Evolutionary conservation across 768 basidiomycete genomes (phyloP).

Genomic region (Royoungia palumana): DNA sequence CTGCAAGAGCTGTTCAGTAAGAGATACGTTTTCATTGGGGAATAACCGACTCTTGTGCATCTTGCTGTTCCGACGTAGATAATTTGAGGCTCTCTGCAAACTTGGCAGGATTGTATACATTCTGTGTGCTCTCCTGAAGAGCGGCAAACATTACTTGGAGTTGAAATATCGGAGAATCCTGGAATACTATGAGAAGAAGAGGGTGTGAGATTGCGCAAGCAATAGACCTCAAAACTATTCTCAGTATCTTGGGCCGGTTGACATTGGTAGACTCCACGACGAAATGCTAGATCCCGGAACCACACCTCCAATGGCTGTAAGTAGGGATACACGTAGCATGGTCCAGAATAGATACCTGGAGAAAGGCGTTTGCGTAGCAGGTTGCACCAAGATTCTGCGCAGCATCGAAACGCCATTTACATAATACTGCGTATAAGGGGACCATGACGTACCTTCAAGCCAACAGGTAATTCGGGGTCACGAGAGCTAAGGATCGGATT

Average conservation of each 20-base stretch:
- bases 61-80: constrained; percentile 85
- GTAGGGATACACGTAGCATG: not conserved
- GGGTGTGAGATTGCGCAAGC: not conserved
- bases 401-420: not conserved
- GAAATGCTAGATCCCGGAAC: constrained; percentile 83
- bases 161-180: constrained; percentile 80
- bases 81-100: constrained; percentile 84
- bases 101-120: constrained; percentile 77
- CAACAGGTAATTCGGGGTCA: constrained; percentile 61
- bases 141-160: constrained; percentile 82
- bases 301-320: constrained; percentile 59
- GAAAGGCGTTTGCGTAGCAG: constrained; percentile 93
- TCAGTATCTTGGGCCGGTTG: constrained; percentile 52
- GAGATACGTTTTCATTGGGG: not conserved
- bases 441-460: constrained; percentile 57
- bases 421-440: not conserved
- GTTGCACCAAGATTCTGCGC: constrained; percentile 91
- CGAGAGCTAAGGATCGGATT: constrained; percentile 53
- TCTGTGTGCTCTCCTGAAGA: constrained; percentile 67
- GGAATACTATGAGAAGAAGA: not conserved
- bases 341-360: constrained; percentile 56
- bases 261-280: constrained; percentile 79
- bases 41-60: constrained; percentile 83
- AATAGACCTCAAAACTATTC: constrained; percentile 40
- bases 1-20: constrained; percentile 38